Percentiles rank a stretch among this genome's conserved stretches.
Conservation (phyloP, 345 rosid genomes). For the Brassica carinata region DNA sequence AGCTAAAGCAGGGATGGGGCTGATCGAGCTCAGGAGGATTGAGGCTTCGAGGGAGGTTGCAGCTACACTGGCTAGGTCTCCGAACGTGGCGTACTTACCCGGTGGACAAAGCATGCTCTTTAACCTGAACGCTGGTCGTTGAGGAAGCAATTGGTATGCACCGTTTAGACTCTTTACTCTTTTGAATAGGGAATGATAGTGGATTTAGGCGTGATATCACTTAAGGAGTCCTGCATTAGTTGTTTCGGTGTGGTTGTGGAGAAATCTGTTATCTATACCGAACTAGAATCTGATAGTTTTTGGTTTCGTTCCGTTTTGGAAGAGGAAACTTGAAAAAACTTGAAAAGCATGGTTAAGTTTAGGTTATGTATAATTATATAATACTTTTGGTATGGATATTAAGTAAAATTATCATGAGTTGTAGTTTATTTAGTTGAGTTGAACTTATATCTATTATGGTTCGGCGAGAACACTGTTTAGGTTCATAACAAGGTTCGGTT, state of each 20-base stretch:
- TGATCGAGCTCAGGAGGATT: slow-evolving; percentile 95
- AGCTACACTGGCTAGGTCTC: slow-evolving; percentile 78
- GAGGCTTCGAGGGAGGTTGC: slow-evolving; percentile 97
- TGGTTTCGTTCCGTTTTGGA: neutral
- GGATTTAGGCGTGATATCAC: neutral
- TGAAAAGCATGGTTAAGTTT: neutral
- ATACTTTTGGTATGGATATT: neutral
- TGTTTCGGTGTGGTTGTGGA: neutral
- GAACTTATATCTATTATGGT: neutral
- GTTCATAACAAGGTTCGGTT: neutral
- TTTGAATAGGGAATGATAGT: neutral
- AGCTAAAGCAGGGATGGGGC: slow-evolving; percentile 73
- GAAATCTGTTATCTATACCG: neutral
- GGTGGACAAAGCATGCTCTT: slow-evolving; percentile 86
- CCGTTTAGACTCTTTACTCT: slow-evolving; percentile 6
- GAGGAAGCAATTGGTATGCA: slow-evolving; percentile 18
- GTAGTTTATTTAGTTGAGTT: neutral
- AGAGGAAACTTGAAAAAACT: neutral
- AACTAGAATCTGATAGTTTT: neutral
- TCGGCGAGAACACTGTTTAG: neutral
- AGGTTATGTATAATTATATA: neutral
- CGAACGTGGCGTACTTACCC: slow-evolving; percentile 87
- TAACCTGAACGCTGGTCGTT: slow-evolving; percentile 58
- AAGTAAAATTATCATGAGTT: neutral
- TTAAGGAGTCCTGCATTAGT: neutral